These are phyloP conservation scores for Lasiosphaeriaceae sp. DNA, from an alignment of 495 filamentous ascomycete species.

Conservation along the genomic window DNA sequence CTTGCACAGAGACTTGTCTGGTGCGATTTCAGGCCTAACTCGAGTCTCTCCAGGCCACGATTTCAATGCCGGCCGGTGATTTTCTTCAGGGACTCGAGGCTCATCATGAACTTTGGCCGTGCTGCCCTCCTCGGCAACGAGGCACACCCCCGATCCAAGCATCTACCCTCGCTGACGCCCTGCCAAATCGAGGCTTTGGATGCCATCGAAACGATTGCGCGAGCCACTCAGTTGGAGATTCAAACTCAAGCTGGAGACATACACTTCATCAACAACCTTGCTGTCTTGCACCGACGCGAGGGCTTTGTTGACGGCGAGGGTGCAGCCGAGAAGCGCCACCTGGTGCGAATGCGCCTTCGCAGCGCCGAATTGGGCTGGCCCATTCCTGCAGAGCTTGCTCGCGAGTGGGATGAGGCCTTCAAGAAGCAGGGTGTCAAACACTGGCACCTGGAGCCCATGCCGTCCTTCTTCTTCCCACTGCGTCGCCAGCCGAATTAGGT, in stretches of 20 bases:
- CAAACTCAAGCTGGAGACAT: constrained; percentile 61
- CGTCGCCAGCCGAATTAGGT: constrained; percentile 45
- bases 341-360: constrained; percentile 50
- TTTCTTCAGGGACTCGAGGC: constrained; percentile 50
- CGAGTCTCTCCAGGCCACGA: constrained; percentile 33
- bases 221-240: constrained; percentile 52
- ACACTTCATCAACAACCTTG: constrained; percentile 72
- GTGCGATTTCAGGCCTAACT: constrained; percentile 8
- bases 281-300: constrained; percentile 62
- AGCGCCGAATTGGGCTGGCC: constrained; percentile 41
- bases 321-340: constrained; percentile 40
- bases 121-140: constrained; percentile 54
- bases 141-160: constrained; percentile 48
- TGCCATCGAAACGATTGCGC: constrained; percentile 56
- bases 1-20: not conserved
- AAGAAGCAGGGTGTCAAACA: constrained; percentile 34
- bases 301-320: constrained; percentile 51
- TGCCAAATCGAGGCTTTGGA: constrained; percentile 61
- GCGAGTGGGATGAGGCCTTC: constrained; percentile 45
- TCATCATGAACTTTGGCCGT: constrained; percentile 60
- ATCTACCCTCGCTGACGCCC: constrained; percentile 53
- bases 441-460: constrained; percentile 52
- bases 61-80: constrained; percentile 55
- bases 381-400: constrained; percentile 39
- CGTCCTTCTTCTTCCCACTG: constrained; percentile 45